Conservation (phyloP, 2,329 filamentous ascomycete genomes). For the Ophiostoma ips region DNA sequence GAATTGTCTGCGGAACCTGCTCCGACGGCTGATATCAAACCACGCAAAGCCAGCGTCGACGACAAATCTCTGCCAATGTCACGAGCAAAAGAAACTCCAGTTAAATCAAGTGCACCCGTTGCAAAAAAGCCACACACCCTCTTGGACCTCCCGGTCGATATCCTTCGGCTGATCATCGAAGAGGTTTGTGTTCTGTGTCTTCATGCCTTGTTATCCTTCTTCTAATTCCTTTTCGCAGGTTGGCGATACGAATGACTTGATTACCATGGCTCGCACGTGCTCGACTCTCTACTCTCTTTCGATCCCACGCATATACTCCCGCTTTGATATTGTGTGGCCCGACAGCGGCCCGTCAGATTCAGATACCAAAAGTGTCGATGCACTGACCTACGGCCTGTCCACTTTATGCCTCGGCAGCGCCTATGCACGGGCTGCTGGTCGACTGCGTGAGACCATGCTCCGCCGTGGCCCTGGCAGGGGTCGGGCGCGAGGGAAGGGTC, state of each 20-base stretch:
- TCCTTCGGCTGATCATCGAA: constrained; percentile 65
- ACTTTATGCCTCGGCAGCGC: constrained; percentile 58
- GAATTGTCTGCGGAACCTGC: no score
- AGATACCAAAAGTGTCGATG: constrained; percentile 61
- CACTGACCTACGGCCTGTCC: constrained; percentile 67
- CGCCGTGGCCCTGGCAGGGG: background rate
- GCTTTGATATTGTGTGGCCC: constrained; percentile 82
- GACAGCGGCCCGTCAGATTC: constrained; percentile 51
- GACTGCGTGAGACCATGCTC: constrained; percentile 16
- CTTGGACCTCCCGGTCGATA: constrained; percentile 63
- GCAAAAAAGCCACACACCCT: constrained; percentile 32
- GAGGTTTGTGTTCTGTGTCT: constrained; percentile 37
- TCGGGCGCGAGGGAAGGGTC: background rate
- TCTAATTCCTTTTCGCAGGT: constrained; percentile 38
- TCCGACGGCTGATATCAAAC: no score
- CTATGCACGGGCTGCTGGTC: constrained; percentile 27
- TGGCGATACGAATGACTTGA: constrained; percentile 69
- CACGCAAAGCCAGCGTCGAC: no score
- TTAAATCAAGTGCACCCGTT: background rate
- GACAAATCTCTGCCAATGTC: no score
- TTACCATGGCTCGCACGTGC: constrained; percentile 62
- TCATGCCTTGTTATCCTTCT: background rate
- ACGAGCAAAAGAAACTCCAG: no score
- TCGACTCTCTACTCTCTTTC: constrained; percentile 63
- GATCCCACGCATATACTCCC: constrained; percentile 67